phyloP scores from a whole-genome alignment of 169 alveolate species.

The Plasmodium gallinaceum region DNA sequence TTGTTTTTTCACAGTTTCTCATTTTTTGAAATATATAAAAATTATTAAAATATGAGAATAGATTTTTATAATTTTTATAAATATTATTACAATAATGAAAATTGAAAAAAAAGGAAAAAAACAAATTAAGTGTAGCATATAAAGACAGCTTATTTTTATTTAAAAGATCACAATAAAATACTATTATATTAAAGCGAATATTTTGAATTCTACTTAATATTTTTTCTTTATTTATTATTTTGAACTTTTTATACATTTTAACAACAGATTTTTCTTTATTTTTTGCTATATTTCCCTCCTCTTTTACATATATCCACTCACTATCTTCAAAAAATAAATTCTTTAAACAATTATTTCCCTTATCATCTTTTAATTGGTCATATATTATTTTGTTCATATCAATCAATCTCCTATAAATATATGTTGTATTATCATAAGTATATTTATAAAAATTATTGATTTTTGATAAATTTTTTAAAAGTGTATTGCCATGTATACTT shows the following conservation, averaged over 20 bases:
- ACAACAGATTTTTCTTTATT: background rate
- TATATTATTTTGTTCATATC: slow-evolving; percentile 19
- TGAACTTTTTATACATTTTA: background rate
- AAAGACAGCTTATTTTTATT: slow-evolving; percentile 8
- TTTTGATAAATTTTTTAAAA: background rate
- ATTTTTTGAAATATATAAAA: background rate
- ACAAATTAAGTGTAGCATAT: slow-evolving; percentile 20
- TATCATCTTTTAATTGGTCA: background rate
- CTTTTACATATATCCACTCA: background rate
- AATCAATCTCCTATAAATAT: slow-evolving; percentile 29
- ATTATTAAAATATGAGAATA: slow-evolving; percentile 12
- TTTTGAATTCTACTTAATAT: slow-evolving; percentile 20
- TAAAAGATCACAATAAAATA: slow-evolving; percentile 8
- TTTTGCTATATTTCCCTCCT: background rate
- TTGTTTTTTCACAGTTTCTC: background rate
- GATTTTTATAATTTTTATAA: slow-evolving; percentile 17
- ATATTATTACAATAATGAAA: slow-evolving; percentile 49
- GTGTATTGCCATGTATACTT: background rate
- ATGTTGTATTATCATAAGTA: background rate
- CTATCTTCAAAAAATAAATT: too few relatives aligned
- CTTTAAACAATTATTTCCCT: background rate
- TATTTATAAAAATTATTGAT: slow-evolving; percentile 32
- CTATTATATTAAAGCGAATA: slow-evolving; percentile 28
- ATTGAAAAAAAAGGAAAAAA: slow-evolving; percentile 29
- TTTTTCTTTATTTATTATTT: background rate